Evolutionary conservation across 23 red algal genomes (phyloP), one percentile per base, ranked within the genome.

Genomic region (Gracilaria gracilis): DNA sequence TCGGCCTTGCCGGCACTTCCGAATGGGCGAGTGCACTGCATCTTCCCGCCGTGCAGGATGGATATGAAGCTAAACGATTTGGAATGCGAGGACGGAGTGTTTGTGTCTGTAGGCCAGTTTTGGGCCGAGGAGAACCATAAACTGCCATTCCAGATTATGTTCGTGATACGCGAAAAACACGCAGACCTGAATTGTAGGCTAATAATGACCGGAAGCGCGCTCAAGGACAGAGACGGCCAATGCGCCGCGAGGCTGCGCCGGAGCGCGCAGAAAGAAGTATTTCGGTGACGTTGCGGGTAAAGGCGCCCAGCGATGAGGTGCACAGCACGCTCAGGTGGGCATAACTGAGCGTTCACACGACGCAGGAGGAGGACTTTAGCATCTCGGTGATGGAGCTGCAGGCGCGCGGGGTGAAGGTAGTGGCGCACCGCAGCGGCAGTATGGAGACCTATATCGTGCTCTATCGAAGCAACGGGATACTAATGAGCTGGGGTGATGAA

Each of bases 311-410:
- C 31, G 87, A 94, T 0, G 79, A 95, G 78, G 38, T 99, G 58
- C 31, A 46, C 14, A 25, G 46, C 16, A 58, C 47, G n/a, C 62
- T 99, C 54, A 47, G 31, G 19, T 35, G 61, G 1, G 92, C 66
- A 23, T 57, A 53, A 24, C 34, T 91, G 5, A 91, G 80, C 14
- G 36, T 99, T 24, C 97, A 99, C 73, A 99, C 94, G 0, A 99
- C 96, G 97, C 69, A 54, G 24, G 90, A 95, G 59, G 97, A 99
- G 82, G 94, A 99, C 73, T 99, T 99, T 79, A 94, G 97, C 14
- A 99, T 99, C 44, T 91, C 91, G 20, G 91, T 99, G 29, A 94
- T 99, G 1, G 97, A 99, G 67, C 67, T 93, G 61, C 79, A 86
- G 94, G 85, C 87, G 6, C 67, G 64, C 16, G 97, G 97, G 9